Evolutionary conservation across 305 asterid species (phyloP), one percentile per base, ranked within the genome.

Genomic region (Ilex paraguariensis): DNA sequence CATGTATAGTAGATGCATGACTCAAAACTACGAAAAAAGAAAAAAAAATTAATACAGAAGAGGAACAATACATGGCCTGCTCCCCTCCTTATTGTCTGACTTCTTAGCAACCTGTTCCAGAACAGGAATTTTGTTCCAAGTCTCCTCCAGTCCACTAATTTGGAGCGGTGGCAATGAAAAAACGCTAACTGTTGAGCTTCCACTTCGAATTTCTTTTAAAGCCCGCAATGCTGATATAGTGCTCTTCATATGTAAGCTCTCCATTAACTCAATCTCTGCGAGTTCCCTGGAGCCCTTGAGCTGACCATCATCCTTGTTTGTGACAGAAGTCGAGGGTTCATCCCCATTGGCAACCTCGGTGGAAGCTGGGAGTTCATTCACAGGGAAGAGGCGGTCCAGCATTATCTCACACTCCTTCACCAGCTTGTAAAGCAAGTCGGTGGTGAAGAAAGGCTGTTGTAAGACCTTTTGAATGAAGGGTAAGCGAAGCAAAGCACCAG

Each of bases 121-220:
- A 44, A 70, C 57, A 32, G 75, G 71, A 56, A 51, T 32, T 62
- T 66, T 73, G 75, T 67, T 75, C 73, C 77, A 77, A 10, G 69
- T 60, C 33, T 79, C 80, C 54, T 76, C 87, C 13, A 57, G 55
- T 54, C 64, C 78, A 53, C 49, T 15, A 21, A 64, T 72, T 16
- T 69, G 73, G 64, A 89, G 66, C 6, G 95, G 95, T 6, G 95
- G 97, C 76, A 87, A 78, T 10, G 95, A 83, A 70, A 87, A 87
- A 76, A 72, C 62, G 77, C 75, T 78, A 0, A 77, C 78, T 0
- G 93, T 90, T 39, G 97, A 87, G 61, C 96, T 90, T 61, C 92
- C 83, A 40, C 87, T 70, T 52, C 88, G 79, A 66, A 85, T 81
- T 68, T 82, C 82, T 70, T 83, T 84, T 70, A 90, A 65, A 45